These are phyloP conservation scores for Rhodotorula mucilaginosa DNA, from an alignment of 1,284 basidiomycete species.

Conservation along the genomic window DNA sequence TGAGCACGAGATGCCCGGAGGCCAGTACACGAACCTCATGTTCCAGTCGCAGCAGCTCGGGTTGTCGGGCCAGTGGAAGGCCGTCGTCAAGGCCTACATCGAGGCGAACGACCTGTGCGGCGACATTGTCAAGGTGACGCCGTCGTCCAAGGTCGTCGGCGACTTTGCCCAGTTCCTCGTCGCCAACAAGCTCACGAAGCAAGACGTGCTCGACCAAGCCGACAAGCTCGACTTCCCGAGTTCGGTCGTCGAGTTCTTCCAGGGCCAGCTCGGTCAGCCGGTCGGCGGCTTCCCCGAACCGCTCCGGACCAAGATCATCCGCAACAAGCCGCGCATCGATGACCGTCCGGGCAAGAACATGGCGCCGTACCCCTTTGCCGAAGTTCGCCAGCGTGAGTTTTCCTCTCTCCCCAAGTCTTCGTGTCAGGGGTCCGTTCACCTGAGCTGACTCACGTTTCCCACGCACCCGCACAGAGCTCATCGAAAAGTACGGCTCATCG, in stretches of 20 bases:
- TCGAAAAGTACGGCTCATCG: conserved; percentile 89
- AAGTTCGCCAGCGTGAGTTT: conserved; percentile 65
- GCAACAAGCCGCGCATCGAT: conserved; percentile 90
- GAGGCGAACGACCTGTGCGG: conserved; percentile 95
- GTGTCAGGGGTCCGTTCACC: no score
- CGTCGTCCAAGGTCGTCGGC: conserved; percentile 97
- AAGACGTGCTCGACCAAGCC: conserved; percentile 82
- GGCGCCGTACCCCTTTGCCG: conserved; percentile 88
- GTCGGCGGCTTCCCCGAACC: conserved; percentile 99
- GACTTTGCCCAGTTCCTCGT: conserved; percentile 89
- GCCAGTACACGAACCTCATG: conserved; percentile 56
- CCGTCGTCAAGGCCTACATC: conserved; percentile 98
- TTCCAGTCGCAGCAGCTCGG: conserved; percentile 99
- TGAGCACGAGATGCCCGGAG: conserved; percentile 99
- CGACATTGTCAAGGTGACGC: conserved; percentile 98
- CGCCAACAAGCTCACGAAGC: conserved; percentile 81
- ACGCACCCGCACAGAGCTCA: conserved; percentile 62
- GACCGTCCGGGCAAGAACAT: conserved; percentile 85
- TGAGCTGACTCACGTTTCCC: no score
- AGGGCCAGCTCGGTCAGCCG: conserved; percentile 91
- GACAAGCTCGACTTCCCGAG: conserved; percentile 89
- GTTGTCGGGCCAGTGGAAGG: conserved; percentile 91
- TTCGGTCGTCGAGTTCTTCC: conserved; percentile 59
- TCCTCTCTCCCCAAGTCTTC: no score
- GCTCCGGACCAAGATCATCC: conserved; percentile 83